Evolutionary conservation across 1,284 basidiomycete species (phyloP), one percentile per base, ranked within the genome.

Genomic region (Cutaneotrichosporon cutaneum): DNA sequence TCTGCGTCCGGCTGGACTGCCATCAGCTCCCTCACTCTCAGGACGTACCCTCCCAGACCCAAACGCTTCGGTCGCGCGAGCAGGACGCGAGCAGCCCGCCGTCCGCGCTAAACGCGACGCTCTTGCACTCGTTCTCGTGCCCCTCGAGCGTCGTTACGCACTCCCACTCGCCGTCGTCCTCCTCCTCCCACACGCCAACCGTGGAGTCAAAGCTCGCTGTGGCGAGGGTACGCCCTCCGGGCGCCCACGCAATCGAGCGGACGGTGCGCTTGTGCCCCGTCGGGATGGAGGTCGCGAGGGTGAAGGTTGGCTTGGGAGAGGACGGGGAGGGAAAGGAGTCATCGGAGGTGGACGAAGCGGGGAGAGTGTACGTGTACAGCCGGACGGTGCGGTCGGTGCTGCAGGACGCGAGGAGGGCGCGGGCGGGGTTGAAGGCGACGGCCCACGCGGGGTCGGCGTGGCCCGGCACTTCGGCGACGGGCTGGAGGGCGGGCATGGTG

Each of bases 81-180:
- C 94, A 97, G 70, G 89, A 94, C 7, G 95, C 95, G 18, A 99
- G 82, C 27, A 97, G 80, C 6, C 84, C 88, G 0, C 94, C 96
- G 26, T 83, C 83, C 32, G 73, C 70, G 21, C 90, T 94, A 80
- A 92, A 99, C 3, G 88, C 90, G 0, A 98, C 90, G 68, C 88
- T 86, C 83, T 99, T 99, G 82, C 94, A 97, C 77, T 99, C 96
- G 55, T 89, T 94, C 77, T 99, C 96, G 75, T 99, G 96, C 0
- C 96, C 96, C 75, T 98, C 94, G 35, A 98, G 80, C 50, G 90
- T 85, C 56, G 88, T 88, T 60, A 89, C 85, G 75, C 93, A 79
- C 62, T 79, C 78, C 78, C 77, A 80, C 52, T 76, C 75, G 36
- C 51, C 59, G 1, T 70, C 72, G 9, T 82, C 85, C 4, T 84